These are phyloP conservation scores for Platanus orientalis DNA, from an alignment of 164 flowering plant species.

Conservation along the genomic window DNA sequence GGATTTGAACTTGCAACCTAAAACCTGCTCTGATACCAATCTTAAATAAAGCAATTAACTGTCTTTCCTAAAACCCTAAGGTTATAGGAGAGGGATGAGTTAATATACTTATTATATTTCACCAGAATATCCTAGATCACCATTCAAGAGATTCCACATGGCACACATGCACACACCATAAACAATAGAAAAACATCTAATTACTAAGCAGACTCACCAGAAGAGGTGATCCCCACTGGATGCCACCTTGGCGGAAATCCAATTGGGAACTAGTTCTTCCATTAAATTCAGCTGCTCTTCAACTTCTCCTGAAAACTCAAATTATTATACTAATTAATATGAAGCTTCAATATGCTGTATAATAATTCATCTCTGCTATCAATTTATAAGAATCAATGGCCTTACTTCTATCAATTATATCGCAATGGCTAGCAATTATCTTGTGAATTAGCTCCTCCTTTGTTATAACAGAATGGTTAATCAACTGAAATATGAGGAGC, in stretches of 20 bases:
- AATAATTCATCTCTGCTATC: constrained; percentile 9
- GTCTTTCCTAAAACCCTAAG: no score
- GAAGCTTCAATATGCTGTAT: not conserved
- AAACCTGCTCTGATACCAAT: no score
- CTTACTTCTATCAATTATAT: constrained; percentile 65
- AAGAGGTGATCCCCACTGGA: constrained; percentile 54
- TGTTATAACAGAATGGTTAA: constrained; percentile 52
- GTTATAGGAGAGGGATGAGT: no score
- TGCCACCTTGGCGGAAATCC: constrained; percentile 52
- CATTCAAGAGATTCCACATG: not conserved
- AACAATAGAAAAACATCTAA: not conserved
- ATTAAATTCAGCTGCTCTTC: constrained; percentile 63
- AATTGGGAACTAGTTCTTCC: constrained; percentile 69
- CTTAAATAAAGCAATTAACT: no score
- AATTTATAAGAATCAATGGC: no score
- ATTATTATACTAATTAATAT: constrained; percentile 2
- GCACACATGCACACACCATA: not conserved
- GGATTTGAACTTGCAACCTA: no score
- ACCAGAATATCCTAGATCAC: no score
- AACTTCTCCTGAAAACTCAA: constrained; percentile 48
- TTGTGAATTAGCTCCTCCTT: constrained; percentile 71
- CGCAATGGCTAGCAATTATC: constrained; percentile 39
- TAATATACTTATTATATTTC: no score
- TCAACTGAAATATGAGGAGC: constrained; percentile 56
- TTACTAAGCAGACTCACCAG: constrained; percentile 32